Evolutionary conservation across 139 green algal species (phyloP), one percentile per base, ranked within the genome.

Genomic region (Ettlia oleoabundans): DNA sequence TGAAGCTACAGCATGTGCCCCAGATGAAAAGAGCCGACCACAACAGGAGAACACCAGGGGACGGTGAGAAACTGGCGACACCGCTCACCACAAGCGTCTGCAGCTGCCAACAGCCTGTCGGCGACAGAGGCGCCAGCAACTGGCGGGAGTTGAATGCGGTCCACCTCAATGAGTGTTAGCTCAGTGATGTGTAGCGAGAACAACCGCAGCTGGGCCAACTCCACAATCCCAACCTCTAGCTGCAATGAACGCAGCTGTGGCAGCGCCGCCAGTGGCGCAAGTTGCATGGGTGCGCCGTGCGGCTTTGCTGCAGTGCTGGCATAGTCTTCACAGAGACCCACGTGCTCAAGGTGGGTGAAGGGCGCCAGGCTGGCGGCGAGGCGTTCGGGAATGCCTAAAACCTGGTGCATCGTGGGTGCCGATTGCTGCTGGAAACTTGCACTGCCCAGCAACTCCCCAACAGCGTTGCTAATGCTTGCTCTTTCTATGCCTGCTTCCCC

Each of bases 331-430:
- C 21, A 32, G 8, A 80, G 53, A 13, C 73, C 73, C 24, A 80
- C 73, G 5, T 51, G 10, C 3, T 26, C 35, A 2, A 80, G 53
- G 1, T 8, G 15, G 28, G 52, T 26, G 10, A 80, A 80, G 53
- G 21, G 47, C 4, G 73, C 28, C 35, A 80, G 53, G 24, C 37
- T 8, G 7, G 53, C 22, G 24, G 53, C 58, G 19, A 51, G 13
- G 32, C 52, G 73, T 52, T 80, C 73, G 19, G 73, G 73, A 22
- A 80, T 15, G 35, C 73, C 73, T 9, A 38, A 33, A 13, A 35
- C 35, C 26, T 0, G 9, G 1, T 6, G 4, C 53, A 80, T 51
- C 30, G 10, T 24, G 37, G 33, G 3, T 1, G 30, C 58, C 4
- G 53, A 69, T 4, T 35, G 5, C 24, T 19, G 4, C 26, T 30